Evolutionary conservation across 352 stramenopile genomes (phyloP).

Genomic region (Globisporangium parvum): DNA sequence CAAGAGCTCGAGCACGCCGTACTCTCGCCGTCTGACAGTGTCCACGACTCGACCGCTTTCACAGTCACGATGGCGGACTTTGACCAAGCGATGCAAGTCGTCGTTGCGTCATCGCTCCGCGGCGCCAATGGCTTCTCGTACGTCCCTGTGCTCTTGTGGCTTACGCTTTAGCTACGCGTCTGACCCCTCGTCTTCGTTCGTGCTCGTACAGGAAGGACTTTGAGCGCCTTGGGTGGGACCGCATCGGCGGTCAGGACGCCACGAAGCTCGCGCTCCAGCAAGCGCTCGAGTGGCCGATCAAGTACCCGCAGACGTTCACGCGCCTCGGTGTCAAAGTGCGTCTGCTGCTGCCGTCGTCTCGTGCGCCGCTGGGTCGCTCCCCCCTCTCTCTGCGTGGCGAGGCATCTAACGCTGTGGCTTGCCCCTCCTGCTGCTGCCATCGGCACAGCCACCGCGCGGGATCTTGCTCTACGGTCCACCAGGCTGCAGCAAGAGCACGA

Average conservation of each 20-base stretch:
- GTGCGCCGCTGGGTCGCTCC: not conserved
- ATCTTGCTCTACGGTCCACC: slow-evolving; percentile 88
- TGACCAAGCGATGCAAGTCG: slow-evolving; percentile 61
- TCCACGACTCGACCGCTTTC: slow-evolving; percentile 17
- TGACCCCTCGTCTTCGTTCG: not conserved
- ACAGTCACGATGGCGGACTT: slow-evolving; percentile 67
- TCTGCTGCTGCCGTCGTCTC: not conserved
- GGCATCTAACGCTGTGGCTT: not conserved
- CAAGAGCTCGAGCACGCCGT: not conserved
- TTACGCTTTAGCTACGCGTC: not conserved
- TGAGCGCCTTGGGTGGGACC: slow-evolving; percentile 59
- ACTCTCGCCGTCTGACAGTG: not conserved
- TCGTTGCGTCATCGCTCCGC: slow-evolving; percentile 62
- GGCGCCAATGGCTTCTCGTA: slow-evolving; percentile 50
- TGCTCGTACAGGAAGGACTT: slow-evolving; percentile 35
- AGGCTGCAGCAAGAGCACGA: slow-evolving; percentile 88
- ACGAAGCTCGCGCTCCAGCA: slow-evolving; percentile 80
- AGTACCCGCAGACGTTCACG: slow-evolving; percentile 65
- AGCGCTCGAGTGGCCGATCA: slow-evolving; percentile 85
- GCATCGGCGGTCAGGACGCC: slow-evolving; percentile 63
- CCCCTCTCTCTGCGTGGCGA: not conserved
- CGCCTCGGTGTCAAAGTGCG: slow-evolving; percentile 56
- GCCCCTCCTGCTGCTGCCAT: not conserved
- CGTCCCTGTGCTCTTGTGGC: slow-evolving; percentile 7
- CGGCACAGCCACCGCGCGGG: slow-evolving; percentile 48